These are phyloP conservation scores for Xylaria sp. DNA, from an alignment of 495 filamentous ascomycete species.

Conservation along the genomic window DNA sequence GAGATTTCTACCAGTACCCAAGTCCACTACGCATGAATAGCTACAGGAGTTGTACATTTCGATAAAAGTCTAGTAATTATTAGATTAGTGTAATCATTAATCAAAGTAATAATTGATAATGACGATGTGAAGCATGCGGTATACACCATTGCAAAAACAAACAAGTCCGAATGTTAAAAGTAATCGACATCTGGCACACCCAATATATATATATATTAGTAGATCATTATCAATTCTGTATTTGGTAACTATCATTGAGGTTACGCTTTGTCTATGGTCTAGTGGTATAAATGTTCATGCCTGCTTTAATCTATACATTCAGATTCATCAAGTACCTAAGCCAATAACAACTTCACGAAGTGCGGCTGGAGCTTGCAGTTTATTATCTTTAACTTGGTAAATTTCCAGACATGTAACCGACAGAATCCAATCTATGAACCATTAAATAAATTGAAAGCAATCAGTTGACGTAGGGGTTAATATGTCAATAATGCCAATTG, in stretches of 20 bases:
- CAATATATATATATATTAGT: no score
- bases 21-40: background rate
- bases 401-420: background rate
- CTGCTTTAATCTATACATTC: no score
- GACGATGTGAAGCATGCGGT: background rate
- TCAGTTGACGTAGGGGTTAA: no score
- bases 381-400: background rate
- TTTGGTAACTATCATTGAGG: background rate
- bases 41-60: background rate
- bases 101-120: background rate
- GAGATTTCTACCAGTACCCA: no score
- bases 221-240: no score
- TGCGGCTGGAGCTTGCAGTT: no score
- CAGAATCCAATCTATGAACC: background rate
- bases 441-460: no score
- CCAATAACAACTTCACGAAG: background rate
- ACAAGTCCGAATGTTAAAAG: background rate
- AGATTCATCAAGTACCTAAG: background rate
- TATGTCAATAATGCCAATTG: no score
- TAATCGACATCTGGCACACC: no score
- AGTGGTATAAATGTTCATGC: no score
- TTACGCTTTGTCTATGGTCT: background rate
- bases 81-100: background rate
- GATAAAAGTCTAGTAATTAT: background rate
- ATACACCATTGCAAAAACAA: background rate